A percentile compares a stretch with the other conserved stretches of the same genome.
Conservation (phyloP, 306 rosid species). For the Quercus dentata region DNA sequence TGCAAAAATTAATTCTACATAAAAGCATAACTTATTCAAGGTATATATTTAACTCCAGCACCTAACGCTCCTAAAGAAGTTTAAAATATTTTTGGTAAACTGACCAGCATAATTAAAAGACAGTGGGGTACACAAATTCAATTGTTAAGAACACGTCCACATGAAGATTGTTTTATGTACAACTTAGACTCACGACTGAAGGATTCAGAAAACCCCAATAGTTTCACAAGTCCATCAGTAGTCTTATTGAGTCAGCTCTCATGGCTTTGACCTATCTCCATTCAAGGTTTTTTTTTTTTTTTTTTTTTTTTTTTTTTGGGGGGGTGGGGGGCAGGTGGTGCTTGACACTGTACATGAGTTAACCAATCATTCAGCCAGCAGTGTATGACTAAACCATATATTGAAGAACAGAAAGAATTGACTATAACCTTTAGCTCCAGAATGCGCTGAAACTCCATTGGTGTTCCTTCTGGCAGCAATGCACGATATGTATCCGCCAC, state of each 20-base stretch:
- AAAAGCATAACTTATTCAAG: neutral
- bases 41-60: neutral
- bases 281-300: neutral
- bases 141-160: too few relatives aligned
- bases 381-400: slow-evolving; percentile 7
- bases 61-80: neutral
- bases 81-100: too few relatives aligned
- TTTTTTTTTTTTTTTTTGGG: neutral
- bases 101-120: neutral
- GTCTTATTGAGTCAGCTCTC: neutral
- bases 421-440: slow-evolving; percentile 88
- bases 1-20: slow-evolving; percentile 10
- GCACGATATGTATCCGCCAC: slow-evolving; percentile 97
- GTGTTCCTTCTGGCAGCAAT: slow-evolving; percentile 98
- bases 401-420: slow-evolving; percentile 14
- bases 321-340: neutral
- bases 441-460: slow-evolving; percentile 97
- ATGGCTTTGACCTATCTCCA: neutral
- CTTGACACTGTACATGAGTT: slow-evolving; percentile 3
- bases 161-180: too few relatives aligned
- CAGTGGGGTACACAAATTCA: too few relatives aligned
- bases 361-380: slow-evolving; percentile 19
- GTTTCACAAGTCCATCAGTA: neutral
- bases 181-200: too few relatives aligned
- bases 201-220: too few relatives aligned